These are phyloP conservation scores for Mycosphaerella sp. DNA, from an alignment of 2,329 filamentous ascomycete species.

Conservation along the genomic window DNA sequence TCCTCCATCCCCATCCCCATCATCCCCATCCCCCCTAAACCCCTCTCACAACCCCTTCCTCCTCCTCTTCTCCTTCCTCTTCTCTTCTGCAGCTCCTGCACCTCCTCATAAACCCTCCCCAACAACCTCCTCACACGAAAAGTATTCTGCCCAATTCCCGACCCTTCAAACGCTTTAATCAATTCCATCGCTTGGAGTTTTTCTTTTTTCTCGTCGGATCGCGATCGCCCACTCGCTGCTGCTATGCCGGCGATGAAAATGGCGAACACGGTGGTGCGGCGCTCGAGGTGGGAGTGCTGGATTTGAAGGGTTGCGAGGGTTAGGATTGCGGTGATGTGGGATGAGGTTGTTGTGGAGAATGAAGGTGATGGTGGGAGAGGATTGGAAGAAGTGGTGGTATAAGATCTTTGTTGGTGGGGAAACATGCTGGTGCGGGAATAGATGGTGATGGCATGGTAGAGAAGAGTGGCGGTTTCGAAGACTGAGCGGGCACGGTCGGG, in stretches of 20 bases:
- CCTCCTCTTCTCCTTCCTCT: too few relatives aligned
- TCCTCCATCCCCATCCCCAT: too few relatives aligned
- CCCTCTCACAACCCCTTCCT: too few relatives aligned
- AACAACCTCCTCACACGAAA: constrained; percentile 35
- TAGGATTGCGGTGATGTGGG: constrained; percentile 43
- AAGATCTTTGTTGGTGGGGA: constrained; percentile 42
- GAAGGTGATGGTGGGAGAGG: too few relatives aligned
- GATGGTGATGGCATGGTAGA: constrained; percentile 46
- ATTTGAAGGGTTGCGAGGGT: constrained; percentile 40
- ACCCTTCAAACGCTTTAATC: constrained; percentile 44
- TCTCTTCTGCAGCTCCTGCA: too few relatives aligned
- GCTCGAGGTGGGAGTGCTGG: constrained; percentile 30
- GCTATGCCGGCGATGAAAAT: constrained; percentile 50
- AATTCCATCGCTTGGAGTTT: constrained; percentile 45
- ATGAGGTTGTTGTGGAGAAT: too few relatives aligned
- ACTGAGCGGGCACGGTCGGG: constrained; percentile 24
- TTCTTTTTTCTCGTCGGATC: constrained; percentile 29
- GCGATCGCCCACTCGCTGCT: constrained; percentile 30
- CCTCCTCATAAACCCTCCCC: too few relatives aligned
- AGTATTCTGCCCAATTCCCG: constrained; percentile 45
- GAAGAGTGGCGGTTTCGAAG: constrained; percentile 41
- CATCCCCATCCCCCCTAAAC: too few relatives aligned
- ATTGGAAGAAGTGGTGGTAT: constrained; percentile 29
- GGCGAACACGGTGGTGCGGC: constrained; percentile 47
- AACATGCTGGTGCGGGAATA: constrained; percentile 52